Conservation (phyloP, 805 yeast species). For the Metschnikowia peoriensis region DNA sequence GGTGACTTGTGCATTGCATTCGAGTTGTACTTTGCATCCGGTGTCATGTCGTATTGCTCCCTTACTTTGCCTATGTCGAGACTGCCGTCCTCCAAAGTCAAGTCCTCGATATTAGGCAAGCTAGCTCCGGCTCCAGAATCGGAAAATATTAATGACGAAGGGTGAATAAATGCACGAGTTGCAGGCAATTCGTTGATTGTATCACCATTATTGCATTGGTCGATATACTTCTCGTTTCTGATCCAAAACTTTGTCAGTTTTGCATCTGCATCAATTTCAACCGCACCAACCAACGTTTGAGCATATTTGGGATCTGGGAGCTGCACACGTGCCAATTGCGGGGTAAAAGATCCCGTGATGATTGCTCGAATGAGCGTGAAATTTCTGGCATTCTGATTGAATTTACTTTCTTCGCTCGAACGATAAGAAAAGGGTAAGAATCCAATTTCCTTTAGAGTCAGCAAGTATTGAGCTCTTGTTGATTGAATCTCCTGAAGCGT, state of each 20-base stretch:
- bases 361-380: constrained; percentile 58
- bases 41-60: constrained; percentile 41
- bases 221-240: constrained; percentile 52
- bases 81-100: constrained; percentile 41
- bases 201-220: constrained; percentile 10
- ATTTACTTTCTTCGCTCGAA: constrained; percentile 12
- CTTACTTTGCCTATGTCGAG: constrained; percentile 31
- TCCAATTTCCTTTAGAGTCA: constrained; percentile 74
- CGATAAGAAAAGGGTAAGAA: constrained; percentile 60
- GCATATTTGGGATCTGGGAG: constrained; percentile 77
- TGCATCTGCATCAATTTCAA: constrained; percentile 85
- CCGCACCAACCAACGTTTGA: constrained; percentile 70
- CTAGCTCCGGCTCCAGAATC: constrained; percentile 24
- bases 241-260: constrained; percentile 70
- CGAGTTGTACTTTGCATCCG: constrained; percentile 25
- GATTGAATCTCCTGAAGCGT: constrained; percentile 71
- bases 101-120: constrained; percentile 20
- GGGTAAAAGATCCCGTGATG: constrained; percentile 78
- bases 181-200: constrained; percentile 44
- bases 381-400: constrained; percentile 55
- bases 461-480: constrained; percentile 64
- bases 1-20: constrained; percentile 44
- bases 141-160: constrained; percentile 74
- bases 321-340: constrained; percentile 78
- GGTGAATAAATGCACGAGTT: constrained; percentile 78